phyloP scores from a whole-genome alignment of 176 grass and related monocot genomes.

The Cymbopogon citratus region DNA sequence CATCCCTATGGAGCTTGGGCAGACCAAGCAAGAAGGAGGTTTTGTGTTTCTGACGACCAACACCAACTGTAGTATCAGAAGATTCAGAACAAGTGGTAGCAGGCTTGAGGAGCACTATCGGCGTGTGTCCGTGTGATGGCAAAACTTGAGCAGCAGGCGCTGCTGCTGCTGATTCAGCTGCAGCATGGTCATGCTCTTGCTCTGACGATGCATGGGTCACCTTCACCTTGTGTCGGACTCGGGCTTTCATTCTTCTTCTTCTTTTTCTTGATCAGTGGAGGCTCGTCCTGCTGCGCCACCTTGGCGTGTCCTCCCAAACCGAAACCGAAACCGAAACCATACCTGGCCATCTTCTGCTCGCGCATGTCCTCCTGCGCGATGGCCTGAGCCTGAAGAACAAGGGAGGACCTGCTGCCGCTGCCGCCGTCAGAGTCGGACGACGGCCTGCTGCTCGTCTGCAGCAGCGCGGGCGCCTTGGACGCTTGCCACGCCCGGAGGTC shows the following conservation, averaged over 20 bases:
- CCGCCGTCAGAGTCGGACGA: not conserved
- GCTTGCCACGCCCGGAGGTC: constrained; percentile 72
- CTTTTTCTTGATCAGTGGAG: not conserved
- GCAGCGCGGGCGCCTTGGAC: constrained; percentile 12
- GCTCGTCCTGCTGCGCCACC: not conserved
- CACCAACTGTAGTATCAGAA: not conserved
- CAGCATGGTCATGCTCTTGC: too few species aligned
- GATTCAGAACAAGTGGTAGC: too few species aligned
- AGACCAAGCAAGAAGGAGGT: not conserved
- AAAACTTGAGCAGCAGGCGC: not conserved
- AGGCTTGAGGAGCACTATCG: constrained; percentile 75
- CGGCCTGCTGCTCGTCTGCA: not conserved
- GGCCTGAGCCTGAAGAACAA: constrained; percentile 36
- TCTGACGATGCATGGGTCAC: not conserved
- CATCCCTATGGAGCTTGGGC: constrained; percentile 41
- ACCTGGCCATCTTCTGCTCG: constrained; percentile 63
- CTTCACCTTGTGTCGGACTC: not conserved
- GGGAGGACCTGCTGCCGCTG: constrained; percentile 1
- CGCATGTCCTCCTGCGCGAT: constrained; percentile 69
- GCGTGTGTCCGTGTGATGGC: constrained; percentile 3
- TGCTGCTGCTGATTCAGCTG: too few species aligned
- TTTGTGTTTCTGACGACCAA: not conserved
- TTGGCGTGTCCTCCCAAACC: too few species aligned
- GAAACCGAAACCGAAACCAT: not conserved
- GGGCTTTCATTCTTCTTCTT: not conserved